A percentile compares a stretch with the other conserved stretches of the same genome.
These are phyloP conservation scores for Populus deltoides DNA, from an alignment of 345 rosid species.

Conservation along the genomic window DNA sequence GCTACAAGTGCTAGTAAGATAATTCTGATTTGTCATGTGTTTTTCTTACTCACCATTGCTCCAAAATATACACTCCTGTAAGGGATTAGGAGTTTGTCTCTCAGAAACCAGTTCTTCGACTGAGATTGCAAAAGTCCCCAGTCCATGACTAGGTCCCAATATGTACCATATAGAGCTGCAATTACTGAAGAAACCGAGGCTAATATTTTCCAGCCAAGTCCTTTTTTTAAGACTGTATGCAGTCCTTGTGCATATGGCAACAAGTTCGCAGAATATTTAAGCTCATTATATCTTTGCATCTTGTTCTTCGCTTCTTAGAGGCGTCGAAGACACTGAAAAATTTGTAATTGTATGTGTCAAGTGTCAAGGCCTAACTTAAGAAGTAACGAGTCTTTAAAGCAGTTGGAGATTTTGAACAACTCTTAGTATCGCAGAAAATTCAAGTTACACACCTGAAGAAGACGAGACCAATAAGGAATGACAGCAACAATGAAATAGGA, in stretches of 20 bases:
- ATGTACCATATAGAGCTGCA: background rate
- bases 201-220: background rate
- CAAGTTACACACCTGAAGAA: conserved; percentile 40
- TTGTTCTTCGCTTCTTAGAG: conserved; percentile 38
- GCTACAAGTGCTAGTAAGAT: too few species aligned
- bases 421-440: background rate
- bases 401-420: background rate
- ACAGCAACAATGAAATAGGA: conserved; percentile 46
- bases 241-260: conserved; percentile 8
- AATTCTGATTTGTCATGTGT: background rate
- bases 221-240: conserved; percentile 1
- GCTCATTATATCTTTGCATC: background rate
- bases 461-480: conserved; percentile 48
- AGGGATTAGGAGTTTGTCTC: conserved; percentile 19
- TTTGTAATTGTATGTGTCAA: background rate
- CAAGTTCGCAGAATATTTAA: conserved; percentile 1
- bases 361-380: background rate
- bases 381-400: background rate
- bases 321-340: conserved; percentile 45
- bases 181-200: conserved; percentile 1
- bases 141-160: conserved; percentile 12
- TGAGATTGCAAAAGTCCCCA: conserved; percentile 11
- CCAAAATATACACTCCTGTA: conserved; percentile 2
- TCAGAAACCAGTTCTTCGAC: conserved; percentile 11
- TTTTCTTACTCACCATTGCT: conserved; percentile 1